Conservation (phyloP, 352 stramenopile species). For the Globisporangium perplexum region DNA sequence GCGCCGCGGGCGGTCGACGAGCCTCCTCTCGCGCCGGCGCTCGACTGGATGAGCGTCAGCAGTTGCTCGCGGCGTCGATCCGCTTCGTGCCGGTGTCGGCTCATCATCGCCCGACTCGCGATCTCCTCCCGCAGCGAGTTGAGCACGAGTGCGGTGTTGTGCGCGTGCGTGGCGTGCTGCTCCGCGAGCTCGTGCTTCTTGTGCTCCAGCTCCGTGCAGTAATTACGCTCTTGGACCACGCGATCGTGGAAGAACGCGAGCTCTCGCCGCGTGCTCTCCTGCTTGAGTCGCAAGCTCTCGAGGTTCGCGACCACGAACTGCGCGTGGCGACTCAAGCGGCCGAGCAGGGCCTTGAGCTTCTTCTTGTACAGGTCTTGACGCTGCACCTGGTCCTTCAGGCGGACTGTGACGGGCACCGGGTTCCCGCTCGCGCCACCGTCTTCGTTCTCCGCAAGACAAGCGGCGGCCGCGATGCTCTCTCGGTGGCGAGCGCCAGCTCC, state of each 20-base stretch:
- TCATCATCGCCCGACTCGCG: slow-evolving; percentile 32
- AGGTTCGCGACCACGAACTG: slow-evolving; percentile 34
- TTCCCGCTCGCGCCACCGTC: not conserved
- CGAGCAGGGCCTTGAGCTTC: slow-evolving; percentile 37
- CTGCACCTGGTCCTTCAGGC: slow-evolving; percentile 36
- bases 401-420: not conserved
- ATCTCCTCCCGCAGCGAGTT: slow-evolving; percentile 46
- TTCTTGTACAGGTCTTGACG: slow-evolving; percentile 55
- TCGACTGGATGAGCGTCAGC: slow-evolving; percentile 35
- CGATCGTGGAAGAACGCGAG: slow-evolving; percentile 27
- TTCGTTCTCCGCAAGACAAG: slow-evolving; percentile 1
- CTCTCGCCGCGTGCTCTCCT: slow-evolving; percentile 20
- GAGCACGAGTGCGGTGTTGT: slow-evolving; percentile 28
- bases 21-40: slow-evolving; percentile 7
- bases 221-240: slow-evolving; percentile 30
- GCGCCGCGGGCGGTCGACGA: not conserved
- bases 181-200: slow-evolving; percentile 20
- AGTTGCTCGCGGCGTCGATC: slow-evolving; percentile 45
- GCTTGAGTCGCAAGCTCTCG: slow-evolving; percentile 24
- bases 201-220: slow-evolving; percentile 21
- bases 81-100: slow-evolving; percentile 29
- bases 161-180: slow-evolving; percentile 20
- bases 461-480: slow-evolving; percentile 4
- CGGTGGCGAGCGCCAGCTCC: slow-evolving; percentile 8
- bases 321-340: slow-evolving; percentile 28